phyloP scores from a whole-genome alignment of 768 basidiomycete genomes.

The Exsudoporus frostii region DNA sequence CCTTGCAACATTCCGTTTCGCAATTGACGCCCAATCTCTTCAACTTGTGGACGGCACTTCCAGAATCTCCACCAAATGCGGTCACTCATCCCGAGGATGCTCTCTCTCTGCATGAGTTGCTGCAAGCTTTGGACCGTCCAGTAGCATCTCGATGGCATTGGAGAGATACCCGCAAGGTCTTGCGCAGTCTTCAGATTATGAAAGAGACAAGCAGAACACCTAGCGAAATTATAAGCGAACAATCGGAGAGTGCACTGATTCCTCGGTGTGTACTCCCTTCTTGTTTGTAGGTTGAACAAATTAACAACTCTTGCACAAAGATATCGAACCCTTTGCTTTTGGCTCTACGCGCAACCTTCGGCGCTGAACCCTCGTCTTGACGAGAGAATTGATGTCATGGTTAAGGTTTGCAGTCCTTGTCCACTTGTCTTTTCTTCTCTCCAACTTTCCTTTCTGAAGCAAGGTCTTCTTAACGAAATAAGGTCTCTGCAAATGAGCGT shows the following conservation, averaged over 20 bases:
- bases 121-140: slow-evolving; percentile 64
- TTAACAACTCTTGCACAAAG: slow-evolving; percentile 40
- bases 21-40: slow-evolving; percentile 47
- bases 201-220: slow-evolving; percentile 62
- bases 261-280: slow-evolving; percentile 47
- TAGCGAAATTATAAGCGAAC: slow-evolving; percentile 67
- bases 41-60: slow-evolving; percentile 53
- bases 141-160: slow-evolving; percentile 93
- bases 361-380: slow-evolving; percentile 68
- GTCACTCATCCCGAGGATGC: slow-evolving; percentile 52
- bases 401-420: slow-evolving; percentile 49
- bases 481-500: slow-evolving; percentile 41
- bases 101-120: slow-evolving; percentile 61
- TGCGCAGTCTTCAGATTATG: slow-evolving; percentile 74
- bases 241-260: slow-evolving; percentile 41
- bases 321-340: slow-evolving; percentile 84
- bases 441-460: slow-evolving; percentile 37
- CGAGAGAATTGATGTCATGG: slow-evolving; percentile 83
- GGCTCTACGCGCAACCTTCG: slow-evolving; percentile 77
- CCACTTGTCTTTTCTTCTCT: not conserved
- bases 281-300: not conserved
- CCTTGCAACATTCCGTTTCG: slow-evolving; percentile 40
- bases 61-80: slow-evolving; percentile 57
- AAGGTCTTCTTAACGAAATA: slow-evolving; percentile 81
- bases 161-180: slow-evolving; percentile 88